phyloP scores from a whole-genome alignment of 495 filamentous ascomycete species.

The Schizothecium vesticola region DNA sequence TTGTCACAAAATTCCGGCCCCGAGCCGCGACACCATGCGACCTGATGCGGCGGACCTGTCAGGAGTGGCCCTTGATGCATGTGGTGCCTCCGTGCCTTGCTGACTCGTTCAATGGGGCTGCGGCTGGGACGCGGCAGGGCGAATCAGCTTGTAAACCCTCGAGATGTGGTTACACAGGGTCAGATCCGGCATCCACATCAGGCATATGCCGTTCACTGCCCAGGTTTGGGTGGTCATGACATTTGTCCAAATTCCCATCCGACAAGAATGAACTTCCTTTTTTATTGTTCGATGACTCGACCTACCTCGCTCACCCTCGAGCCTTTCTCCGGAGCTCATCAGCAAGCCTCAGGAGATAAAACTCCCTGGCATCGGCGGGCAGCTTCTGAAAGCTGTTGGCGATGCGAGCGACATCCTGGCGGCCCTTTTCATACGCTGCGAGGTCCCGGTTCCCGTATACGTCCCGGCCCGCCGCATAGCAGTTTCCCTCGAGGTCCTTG shows the following conservation, averaged over 20 bases:
- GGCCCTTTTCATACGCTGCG: constrained; percentile 74
- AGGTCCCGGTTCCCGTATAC: constrained; percentile 87
- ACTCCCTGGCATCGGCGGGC: constrained; percentile 59
- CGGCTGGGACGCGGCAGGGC: neutral
- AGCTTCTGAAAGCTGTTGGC: constrained; percentile 60
- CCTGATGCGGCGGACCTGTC: constrained; percentile 19
- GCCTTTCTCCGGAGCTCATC: constrained; percentile 52
- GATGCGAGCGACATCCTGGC: constrained; percentile 65
- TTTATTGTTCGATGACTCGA: neutral
- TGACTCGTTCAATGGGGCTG: constrained; percentile 18
- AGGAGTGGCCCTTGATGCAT: constrained; percentile 23
- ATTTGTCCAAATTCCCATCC: neutral
- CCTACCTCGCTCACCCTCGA: constrained; percentile 6
- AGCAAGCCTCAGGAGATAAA: constrained; percentile 71
- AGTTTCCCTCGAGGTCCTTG: constrained; percentile 54
- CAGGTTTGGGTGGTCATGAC: neutral
- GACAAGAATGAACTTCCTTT: neutral
- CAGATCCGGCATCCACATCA: neutral
- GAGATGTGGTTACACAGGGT: neutral
- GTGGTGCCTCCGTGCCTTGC: constrained; percentile 17
- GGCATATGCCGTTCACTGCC: neutral
- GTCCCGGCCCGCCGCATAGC: constrained; percentile 70
- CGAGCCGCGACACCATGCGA: neutral
- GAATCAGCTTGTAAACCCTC: constrained; percentile 12
- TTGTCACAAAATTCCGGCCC: neutral